A percentile compares a stretch with the other conserved stretches of the same genome.
Evolutionary conservation across 2,329 filamentous ascomycete genomes (phyloP).

Genomic region (Calonectria hawksworthii): DNA sequence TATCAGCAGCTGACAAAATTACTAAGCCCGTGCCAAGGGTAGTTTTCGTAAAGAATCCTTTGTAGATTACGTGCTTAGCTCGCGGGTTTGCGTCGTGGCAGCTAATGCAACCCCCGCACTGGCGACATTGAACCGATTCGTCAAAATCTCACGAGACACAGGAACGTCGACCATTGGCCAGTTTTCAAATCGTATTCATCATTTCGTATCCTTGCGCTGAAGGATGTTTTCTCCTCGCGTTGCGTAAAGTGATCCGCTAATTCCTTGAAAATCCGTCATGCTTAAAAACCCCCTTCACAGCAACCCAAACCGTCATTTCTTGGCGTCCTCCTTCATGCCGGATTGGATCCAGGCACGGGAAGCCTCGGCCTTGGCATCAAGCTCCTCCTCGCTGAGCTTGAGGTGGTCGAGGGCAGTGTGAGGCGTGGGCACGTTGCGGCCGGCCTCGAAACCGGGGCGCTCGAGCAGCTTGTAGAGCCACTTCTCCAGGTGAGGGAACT

Average conservation of each 20-base stretch:
- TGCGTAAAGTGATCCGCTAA: neutral
- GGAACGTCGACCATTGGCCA: neutral
- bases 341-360: constrained; percentile 75
- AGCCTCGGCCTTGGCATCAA: constrained; percentile 69
- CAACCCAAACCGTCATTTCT: constrained; percentile 53
- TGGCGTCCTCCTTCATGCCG: constrained; percentile 77
- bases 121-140: neutral
- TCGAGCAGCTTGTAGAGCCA: constrained; percentile 82
- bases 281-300: neutral
- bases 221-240: neutral
- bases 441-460: constrained; percentile 81
- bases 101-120: neutral
- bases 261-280: neutral
- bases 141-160: neutral
- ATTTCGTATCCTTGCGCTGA: neutral
- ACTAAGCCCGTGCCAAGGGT: neutral
- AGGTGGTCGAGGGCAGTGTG: constrained; percentile 71
- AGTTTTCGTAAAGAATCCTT: neutral
- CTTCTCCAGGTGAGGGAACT: constrained; percentile 81
- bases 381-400: constrained; percentile 62
- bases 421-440: constrained; percentile 77
- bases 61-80: neutral
- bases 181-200: neutral
- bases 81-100: neutral
- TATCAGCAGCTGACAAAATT: neutral